Percentiles rank a stretch among this genome's conserved stretches.
These are phyloP conservation scores for Daldinia decipiens DNA, from an alignment of 495 filamentous ascomycete genomes.

Conservation along the genomic window DNA sequence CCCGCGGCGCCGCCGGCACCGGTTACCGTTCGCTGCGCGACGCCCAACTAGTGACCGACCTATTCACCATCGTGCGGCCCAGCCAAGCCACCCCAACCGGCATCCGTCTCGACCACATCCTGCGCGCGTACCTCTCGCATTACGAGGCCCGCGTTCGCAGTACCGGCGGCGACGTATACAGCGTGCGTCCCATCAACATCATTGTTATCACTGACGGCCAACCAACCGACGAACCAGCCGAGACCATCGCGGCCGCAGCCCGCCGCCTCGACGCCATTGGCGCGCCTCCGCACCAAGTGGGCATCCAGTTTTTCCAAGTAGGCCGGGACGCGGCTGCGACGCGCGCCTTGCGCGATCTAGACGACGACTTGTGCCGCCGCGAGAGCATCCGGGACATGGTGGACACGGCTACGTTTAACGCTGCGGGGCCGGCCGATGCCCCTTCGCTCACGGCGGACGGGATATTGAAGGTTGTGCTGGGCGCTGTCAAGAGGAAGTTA, in stretches of 20 bases:
- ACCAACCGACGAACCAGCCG: conserved; percentile 83
- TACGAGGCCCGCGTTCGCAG: conserved; percentile 51
- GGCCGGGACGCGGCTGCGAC: conserved; percentile 75
- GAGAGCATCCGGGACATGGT: conserved; percentile 85
- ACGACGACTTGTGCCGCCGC: conserved; percentile 73
- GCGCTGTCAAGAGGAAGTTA: conserved; percentile 72
- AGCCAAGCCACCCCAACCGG: conserved; percentile 80
- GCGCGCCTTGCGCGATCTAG: conserved; percentile 74
- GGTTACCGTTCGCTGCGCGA: conserved; percentile 68
- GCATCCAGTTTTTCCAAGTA: conserved; percentile 97
- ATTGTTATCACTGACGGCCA: conserved; percentile 94
- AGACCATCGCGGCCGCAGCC: conserved; percentile 72
- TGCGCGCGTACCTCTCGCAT: conserved; percentile 71
- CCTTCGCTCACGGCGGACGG: conserved; percentile 62
- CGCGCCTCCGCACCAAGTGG: conserved; percentile 86
- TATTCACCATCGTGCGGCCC: conserved; percentile 75
- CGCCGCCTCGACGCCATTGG: conserved; percentile 74
- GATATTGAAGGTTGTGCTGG: conserved; percentile 85
- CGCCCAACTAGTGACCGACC: conserved; percentile 63
- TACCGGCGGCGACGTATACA: conserved; percentile 55
- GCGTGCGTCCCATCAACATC: conserved; percentile 86
- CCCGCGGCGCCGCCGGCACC: conserved; percentile 49
- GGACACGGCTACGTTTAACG: conserved; percentile 84
- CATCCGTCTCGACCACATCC: conserved; percentile 73
- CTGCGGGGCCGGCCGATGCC: conserved; percentile 51